Evolutionary conservation across 2,329 filamentous ascomycete species (phyloP).

Genomic region (Rutstroemia sp.): DNA sequence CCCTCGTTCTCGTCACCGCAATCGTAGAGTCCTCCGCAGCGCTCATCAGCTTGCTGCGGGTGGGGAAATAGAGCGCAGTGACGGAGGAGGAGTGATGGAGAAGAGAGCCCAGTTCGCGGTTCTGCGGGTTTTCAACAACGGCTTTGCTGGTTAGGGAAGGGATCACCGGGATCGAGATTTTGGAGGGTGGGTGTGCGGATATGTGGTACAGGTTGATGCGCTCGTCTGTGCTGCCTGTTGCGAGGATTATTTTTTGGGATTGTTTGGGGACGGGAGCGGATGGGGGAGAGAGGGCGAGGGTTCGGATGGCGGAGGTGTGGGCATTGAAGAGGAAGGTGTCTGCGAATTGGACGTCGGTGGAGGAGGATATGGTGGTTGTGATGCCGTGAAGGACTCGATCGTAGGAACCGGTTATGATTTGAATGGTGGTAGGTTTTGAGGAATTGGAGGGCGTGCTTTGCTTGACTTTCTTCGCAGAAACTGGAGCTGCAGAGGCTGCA

Average conservation of each 20-base stretch:
- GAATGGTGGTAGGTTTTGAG: conserved; percentile 51
- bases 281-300: conserved; percentile 75
- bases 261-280: conserved; percentile 54
- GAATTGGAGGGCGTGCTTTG: conserved; percentile 15
- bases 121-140: conserved; percentile 76
- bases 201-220: conserved; percentile 91
- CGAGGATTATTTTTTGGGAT: conserved; percentile 78
- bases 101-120: conserved; percentile 80
- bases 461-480: conserved; percentile 25
- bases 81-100: conserved; percentile 81
- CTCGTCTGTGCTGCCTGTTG: conserved; percentile 88
- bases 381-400: conserved; percentile 88
- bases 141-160: conserved; percentile 64
- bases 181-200: conserved; percentile 60
- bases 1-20: conserved; percentile 76
- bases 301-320: conserved; percentile 83
- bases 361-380: conserved; percentile 57
- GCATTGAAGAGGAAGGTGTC: conserved; percentile 96
- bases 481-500: not conserved
- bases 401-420: conserved; percentile 90
- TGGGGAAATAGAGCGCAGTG: conserved; percentile 74
- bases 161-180: conserved; percentile 49
- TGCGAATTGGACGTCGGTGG: conserved; percentile 57
- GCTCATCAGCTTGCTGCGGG: conserved; percentile 80
- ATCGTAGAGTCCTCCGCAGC: conserved; percentile 87